A percentile compares a stretch with the other conserved stretches of the same genome.
Conservation (phyloP, 2,329 filamentous ascomycete genomes). For the Colletotrichum costaricense region DNA sequence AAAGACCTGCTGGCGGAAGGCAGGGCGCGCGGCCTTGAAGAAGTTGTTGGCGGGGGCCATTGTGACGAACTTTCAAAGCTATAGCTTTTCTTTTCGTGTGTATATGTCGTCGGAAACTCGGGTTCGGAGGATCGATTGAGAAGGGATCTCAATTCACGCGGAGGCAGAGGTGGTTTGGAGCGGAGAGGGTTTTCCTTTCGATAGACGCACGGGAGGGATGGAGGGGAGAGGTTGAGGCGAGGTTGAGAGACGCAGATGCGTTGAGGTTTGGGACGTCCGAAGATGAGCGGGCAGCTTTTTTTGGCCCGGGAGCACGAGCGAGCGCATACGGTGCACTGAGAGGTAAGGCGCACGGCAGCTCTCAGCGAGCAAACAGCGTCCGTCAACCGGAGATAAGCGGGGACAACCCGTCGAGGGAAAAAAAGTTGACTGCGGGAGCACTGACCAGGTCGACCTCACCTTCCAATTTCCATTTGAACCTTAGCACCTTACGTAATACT, state of each 20-base stretch:
- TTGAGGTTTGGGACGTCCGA: conserved; percentile 35
- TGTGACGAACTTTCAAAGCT: conserved; percentile 29
- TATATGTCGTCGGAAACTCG: background rate
- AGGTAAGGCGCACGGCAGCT: background rate
- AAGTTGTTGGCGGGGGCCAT: conserved; percentile 62
- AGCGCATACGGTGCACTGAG: background rate
- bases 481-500: no score
- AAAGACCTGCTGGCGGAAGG: conserved; percentile 65
- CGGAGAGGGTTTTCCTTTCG: conserved; percentile 15
- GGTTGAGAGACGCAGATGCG: conserved; percentile 24
- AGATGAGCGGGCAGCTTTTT: conserved; percentile 29
- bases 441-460: background rate
- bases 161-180: conserved; percentile 9
- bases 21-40: conserved; percentile 66
- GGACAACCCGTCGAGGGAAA: conserved; percentile 14
- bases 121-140: conserved; percentile 5
- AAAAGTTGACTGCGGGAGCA: conserved; percentile 10
- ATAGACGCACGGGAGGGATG: conserved; percentile 11
- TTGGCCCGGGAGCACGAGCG: background rate
- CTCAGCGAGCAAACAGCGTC: background rate
- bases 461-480: no score
- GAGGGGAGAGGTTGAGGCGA: conserved; percentile 25
- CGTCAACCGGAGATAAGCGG: conserved; percentile 30
- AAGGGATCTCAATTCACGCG: background rate
- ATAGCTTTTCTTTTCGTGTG: background rate